phyloP scores from a whole-genome alignment of 2,329 filamentous ascomycete genomes.

The Pestalotiopsis fici region DNA sequence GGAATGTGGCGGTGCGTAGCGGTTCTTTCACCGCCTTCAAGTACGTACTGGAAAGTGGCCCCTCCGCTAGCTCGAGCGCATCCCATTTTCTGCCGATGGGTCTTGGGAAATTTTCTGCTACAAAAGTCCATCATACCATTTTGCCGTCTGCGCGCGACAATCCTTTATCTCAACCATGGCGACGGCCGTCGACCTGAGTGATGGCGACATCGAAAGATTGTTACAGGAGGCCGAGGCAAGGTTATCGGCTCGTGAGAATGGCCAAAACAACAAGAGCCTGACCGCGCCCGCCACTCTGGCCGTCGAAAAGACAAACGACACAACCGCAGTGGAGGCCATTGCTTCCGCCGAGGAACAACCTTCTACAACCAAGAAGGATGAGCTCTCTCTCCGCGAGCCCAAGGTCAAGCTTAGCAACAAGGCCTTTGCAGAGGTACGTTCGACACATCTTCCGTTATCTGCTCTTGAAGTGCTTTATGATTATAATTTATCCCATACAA shows the following conservation, averaged over 20 bases:
- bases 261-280: slow-evolving; percentile 26
- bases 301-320: slow-evolving; percentile 14
- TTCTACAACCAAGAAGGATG: slow-evolving; percentile 12
- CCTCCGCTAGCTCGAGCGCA: background rate
- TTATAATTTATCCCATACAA: slow-evolving; percentile 72
- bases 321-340: background rate
- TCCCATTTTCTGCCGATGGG: background rate
- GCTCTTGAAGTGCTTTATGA: slow-evolving; percentile 54
- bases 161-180: background rate
- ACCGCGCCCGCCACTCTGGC: slow-evolving; percentile 31
- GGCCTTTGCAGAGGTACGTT: slow-evolving; percentile 28
- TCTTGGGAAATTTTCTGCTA: background rate
- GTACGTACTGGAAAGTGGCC: background rate
- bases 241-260: slow-evolving; percentile 35
- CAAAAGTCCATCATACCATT: background rate
- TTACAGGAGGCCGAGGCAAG: slow-evolving; percentile 64
- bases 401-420: slow-evolving; percentile 27
- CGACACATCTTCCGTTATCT: background rate
- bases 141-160: background rate
- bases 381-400: slow-evolving; percentile 27
- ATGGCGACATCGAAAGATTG: slow-evolving; percentile 64
- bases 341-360: background rate
- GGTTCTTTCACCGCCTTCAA: background rate
- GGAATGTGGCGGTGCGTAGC: background rate
- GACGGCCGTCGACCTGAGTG: slow-evolving; percentile 51